These are phyloP conservation scores for Rubus parviflorus DNA, from an alignment of 306 rosid species.

Conservation along the genomic window DNA sequence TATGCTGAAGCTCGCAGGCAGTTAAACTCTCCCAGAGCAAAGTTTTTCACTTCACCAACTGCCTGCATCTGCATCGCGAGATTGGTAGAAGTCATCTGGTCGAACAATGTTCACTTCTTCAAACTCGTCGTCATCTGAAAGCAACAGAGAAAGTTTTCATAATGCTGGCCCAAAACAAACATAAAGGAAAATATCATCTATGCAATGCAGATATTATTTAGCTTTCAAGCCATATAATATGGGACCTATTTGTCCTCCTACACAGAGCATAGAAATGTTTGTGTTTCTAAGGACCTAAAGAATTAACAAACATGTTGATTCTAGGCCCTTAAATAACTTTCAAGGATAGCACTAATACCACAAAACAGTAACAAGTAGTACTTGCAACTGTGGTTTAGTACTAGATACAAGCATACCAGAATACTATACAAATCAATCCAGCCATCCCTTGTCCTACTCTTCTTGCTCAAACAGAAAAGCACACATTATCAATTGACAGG, in stretches of 20 bases:
- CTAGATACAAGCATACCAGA: background rate
- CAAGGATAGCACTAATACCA: background rate
- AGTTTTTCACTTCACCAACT: constrained; percentile 45
- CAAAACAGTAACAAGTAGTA: background rate
- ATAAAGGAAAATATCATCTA: background rate
- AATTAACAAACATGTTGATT: background rate
- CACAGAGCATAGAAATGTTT: background rate
- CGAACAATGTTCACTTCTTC: constrained; percentile 72
- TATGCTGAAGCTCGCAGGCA: constrained; percentile 10
- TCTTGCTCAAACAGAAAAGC: background rate
- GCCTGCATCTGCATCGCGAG: constrained; percentile 66
- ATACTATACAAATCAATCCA: background rate
- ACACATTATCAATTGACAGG: background rate
- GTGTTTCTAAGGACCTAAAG: background rate
- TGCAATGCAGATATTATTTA: background rate
- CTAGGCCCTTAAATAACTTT: background rate
- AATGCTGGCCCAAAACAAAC: constrained; percentile 9
- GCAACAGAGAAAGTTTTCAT: constrained; percentile 8
- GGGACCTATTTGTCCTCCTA: too few species aligned
- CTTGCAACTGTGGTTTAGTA: background rate
- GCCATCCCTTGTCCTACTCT: background rate
- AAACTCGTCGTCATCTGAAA: constrained; percentile 76
- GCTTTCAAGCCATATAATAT: too few species aligned
- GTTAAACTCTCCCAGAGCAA: constrained; percentile 12
- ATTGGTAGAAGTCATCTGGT: constrained; percentile 65